Conservation (phyloP, 345 rosid species). For the Linum tenue region DNA sequence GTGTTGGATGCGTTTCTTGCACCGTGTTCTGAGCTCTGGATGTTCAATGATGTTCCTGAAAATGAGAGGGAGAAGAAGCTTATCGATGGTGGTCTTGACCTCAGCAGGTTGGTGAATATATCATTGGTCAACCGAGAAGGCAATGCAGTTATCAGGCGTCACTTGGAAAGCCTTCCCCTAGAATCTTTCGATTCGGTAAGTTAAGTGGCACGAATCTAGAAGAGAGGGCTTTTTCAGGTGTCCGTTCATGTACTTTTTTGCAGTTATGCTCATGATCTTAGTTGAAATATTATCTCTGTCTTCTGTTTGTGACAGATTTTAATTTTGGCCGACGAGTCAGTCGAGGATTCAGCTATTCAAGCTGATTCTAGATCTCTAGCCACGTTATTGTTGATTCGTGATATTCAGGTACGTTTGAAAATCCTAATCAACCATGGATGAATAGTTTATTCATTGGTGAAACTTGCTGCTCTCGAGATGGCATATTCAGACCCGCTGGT, state of each 20-base stretch:
- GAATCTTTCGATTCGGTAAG: conserved; percentile 67
- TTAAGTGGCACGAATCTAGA: conserved; percentile 5
- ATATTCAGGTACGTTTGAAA: conserved; percentile 48
- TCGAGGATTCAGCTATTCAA: conserved; percentile 75
- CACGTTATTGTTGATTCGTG: conserved; percentile 56
- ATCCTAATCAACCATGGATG: conserved; percentile 6
- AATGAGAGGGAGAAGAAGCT: conserved; percentile 61
- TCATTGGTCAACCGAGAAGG: conserved; percentile 54
- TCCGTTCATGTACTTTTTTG: neutral
- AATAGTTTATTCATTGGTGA: neutral
- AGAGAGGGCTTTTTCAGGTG: neutral
- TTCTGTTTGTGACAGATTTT: conserved; percentile 34
- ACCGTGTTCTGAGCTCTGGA: conserved; percentile 69
- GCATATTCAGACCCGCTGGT: neutral
- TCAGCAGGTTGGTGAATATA: conserved; percentile 46
- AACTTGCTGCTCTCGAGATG: neutral
- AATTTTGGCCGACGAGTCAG: conserved; percentile 69
- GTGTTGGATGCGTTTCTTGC: conserved; percentile 68
- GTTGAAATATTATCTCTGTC: neutral
- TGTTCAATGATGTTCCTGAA: conserved; percentile 73
- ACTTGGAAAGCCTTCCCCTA: conserved; percentile 68
- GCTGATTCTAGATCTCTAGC: conserved; percentile 84
- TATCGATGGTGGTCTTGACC: conserved; percentile 60
- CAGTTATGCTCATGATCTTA: neutral
- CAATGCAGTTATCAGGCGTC: conserved; percentile 63